phyloP scores from a whole-genome alignment of 306 rosid genomes.

The Oemleria cerasiformis region DNA sequence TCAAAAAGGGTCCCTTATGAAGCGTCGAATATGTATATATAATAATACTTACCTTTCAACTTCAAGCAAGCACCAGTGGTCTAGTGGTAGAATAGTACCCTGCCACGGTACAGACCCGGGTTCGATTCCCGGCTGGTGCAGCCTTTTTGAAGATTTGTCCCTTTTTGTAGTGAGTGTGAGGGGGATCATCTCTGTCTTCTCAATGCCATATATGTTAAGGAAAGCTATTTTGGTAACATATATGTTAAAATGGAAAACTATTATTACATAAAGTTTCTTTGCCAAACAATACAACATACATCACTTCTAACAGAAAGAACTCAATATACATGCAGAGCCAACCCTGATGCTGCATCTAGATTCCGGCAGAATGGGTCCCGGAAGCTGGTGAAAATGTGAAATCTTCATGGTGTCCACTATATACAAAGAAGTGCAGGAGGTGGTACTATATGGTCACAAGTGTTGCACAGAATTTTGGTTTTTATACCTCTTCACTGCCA shows the following conservation, averaged over 20 bases:
- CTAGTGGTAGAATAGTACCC: slow-evolving; percentile 98
- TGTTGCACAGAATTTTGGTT: background rate
- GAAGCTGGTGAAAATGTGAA: background rate
- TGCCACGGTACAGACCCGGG: slow-evolving; percentile 64
- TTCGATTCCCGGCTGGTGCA: slow-evolving; percentile 59
- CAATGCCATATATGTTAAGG: too few relatives aligned
- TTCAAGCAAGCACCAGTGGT: slow-evolving; percentile 67
- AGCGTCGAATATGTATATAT: too few relatives aligned
- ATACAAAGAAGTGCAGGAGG: background rate
- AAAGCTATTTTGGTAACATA: too few relatives aligned
- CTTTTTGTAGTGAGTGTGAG: too few relatives aligned
- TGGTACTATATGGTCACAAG: background rate
- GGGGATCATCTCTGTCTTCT: too few relatives aligned
- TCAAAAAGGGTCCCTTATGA: too few relatives aligned
- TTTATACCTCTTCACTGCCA: slow-evolving; percentile 47
- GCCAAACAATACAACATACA: background rate
- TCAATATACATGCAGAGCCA: background rate
- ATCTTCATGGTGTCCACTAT: background rate
- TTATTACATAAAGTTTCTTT: slow-evolving; percentile 1
- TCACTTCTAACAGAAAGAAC: background rate
- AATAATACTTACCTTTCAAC: too few relatives aligned
- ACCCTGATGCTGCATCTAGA: slow-evolving; percentile 9
- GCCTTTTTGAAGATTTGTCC: too few relatives aligned
- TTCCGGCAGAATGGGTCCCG: slow-evolving; percentile 8
- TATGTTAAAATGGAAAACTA: background rate